phyloP scores from a whole-genome alignment of 768 basidiomycete genomes.

The Tephrocybe sp. region DNA sequence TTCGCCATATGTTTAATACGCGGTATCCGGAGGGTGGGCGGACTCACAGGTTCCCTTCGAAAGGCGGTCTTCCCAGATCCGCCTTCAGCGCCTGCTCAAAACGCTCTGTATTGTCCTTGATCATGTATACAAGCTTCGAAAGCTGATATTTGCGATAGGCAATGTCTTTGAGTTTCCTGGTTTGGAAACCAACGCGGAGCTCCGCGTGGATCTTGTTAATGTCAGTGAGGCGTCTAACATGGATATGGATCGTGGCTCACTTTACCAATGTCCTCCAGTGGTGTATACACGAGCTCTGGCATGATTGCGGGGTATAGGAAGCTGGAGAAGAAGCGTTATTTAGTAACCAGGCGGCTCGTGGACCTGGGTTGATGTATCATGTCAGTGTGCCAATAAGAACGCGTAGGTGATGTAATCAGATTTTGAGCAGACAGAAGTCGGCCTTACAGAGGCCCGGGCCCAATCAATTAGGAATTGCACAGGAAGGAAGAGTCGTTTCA shows the following conservation, averaged over 20 bases:
- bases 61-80: conserved; percentile 64
- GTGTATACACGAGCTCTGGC: conserved; percentile 42
- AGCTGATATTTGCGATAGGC: conserved; percentile 75
- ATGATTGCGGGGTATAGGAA: conserved; percentile 18
- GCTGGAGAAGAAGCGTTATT: no score
- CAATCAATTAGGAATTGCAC: no score
- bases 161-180: conserved; percentile 65
- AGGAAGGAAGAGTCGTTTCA: no score
- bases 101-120: conserved; percentile 68
- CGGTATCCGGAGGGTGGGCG: neutral
- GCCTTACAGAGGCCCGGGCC: no score
- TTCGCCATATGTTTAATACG: neutral
- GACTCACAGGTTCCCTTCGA: conserved; percentile 56
- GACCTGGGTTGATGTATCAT: no score
- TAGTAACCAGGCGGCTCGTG: no score
- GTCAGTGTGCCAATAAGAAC: no score
- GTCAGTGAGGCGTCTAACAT: neutral
- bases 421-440: no score
- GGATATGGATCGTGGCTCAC: conserved; percentile 25
- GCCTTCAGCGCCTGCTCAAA: conserved; percentile 56
- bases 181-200: conserved; percentile 55
- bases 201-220: conserved; percentile 52
- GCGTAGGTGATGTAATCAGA: no score
- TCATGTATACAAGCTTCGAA: conserved; percentile 67
- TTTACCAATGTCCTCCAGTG: conserved; percentile 53